Evolutionary conservation across 176 grass and related monocot species (phyloP).

Genomic region (Saccharum spontaneum): DNA sequence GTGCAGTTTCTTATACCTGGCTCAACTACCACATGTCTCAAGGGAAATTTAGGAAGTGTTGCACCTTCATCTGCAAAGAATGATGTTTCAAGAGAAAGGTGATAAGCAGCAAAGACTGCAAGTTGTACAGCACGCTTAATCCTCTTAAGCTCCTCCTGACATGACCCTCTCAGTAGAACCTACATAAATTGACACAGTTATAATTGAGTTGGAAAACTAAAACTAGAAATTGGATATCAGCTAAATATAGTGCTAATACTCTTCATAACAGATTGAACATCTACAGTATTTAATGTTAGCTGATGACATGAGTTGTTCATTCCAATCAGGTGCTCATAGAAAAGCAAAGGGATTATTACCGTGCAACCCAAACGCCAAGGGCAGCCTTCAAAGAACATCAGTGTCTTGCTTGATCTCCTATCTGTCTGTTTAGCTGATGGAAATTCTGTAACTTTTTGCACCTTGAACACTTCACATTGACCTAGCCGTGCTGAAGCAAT

Average conservation of each 20-base stretch:
- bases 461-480: slow-evolving; percentile 71
- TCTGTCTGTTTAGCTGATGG: slow-evolving; percentile 41
- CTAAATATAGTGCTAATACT: slow-evolving; percentile 1
- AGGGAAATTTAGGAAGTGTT: slow-evolving; percentile 57
- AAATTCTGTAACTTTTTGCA: slow-evolving; percentile 63
- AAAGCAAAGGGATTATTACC: slow-evolving; percentile 49
- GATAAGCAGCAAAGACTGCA: slow-evolving; percentile 91
- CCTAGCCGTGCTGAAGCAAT: slow-evolving; percentile 60
- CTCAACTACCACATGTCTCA: slow-evolving; percentile 28
- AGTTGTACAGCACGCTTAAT: slow-evolving; percentile 75
- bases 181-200: slow-evolving; percentile 37
- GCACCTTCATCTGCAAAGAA: slow-evolving; percentile 94
- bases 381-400: slow-evolving; percentile 99
- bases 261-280: slow-evolving; percentile 5
- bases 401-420: slow-evolving; percentile 59
- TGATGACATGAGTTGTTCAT: slow-evolving; percentile 8
- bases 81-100: slow-evolving; percentile 88
- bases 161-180: slow-evolving; percentile 84
- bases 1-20: slow-evolving; percentile 21
- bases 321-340: slow-evolving; percentile 6
- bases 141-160: slow-evolving; percentile 79
- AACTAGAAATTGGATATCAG: slow-evolving; percentile 18
- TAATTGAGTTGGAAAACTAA: background rate
- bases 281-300: slow-evolving; percentile 15
- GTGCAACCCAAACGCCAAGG: slow-evolving; percentile 88